Base-by-base conservation (phyloP, 1,284 basidiomycete species). In the Austroboletus rostrupii region DNA sequence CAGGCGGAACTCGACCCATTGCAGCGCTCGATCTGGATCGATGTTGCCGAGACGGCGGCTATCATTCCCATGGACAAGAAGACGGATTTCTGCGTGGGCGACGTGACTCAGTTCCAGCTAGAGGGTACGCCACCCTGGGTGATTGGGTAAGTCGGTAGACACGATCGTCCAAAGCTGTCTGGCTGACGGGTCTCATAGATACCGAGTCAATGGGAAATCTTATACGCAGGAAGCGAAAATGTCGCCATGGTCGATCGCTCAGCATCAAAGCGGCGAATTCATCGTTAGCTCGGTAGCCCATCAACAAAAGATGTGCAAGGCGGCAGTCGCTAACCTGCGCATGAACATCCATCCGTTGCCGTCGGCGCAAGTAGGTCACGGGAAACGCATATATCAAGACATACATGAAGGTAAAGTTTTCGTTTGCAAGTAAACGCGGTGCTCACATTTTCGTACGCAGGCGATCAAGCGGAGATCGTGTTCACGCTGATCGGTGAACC, bases 81-180 rank as follows among this genome's bases (percentile, higher is more conserved):
- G 45, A 76, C 77, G 55, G 87, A 98, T 67, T 87, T 90, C 58
- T 99, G 96, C 68, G 88, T 93, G 10, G 96, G 95, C 23, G 95
- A 98, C 59, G 78, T 83, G 43, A 79, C 92, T 11, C 91, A 93
- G 57, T 98, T 96, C 76, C 84, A 95, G 62, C 75, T 99, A 17
- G 93, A 97, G 70, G 96, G 96, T 46, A 90, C 84, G 42, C 85
- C 95, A n/a, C 95, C 96, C 2, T 99, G 96, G 94, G 87, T 85
- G 6, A 84, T 99, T 50, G 85, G 85, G 84, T 94, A 60, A 48
- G 81, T 72, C 13, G 37, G n/a, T n/a, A 28, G 20, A 29, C 45
- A 5, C 19, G 33, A 46, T 8, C 10, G n/a, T 35, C 37, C 12
- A 10, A 17, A 36, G 13, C 31, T 36, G 38, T 14, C 28, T 47